phyloP scores from a whole-genome alignment of 805 yeast genomes.

The Pichia thaimueangensis region DNA sequence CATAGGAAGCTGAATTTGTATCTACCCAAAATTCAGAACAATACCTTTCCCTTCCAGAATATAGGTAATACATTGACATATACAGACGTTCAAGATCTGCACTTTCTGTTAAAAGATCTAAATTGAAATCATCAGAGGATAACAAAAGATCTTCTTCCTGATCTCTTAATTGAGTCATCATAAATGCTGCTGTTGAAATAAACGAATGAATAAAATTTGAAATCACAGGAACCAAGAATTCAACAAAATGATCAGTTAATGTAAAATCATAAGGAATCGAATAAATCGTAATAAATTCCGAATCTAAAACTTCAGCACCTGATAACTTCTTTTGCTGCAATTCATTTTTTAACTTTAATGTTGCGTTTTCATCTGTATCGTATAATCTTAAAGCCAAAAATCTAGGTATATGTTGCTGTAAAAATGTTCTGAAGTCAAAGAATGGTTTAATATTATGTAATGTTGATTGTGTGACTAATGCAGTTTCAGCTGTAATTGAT shows the following conservation, averaged over 20 bases:
- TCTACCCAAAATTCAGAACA: slow-evolving; percentile 65
- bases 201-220: slow-evolving; percentile 49
- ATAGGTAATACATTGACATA: slow-evolving; percentile 63
- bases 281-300: slow-evolving; percentile 24
- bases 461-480: slow-evolving; percentile 15
- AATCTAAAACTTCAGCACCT: slow-evolving; percentile 27
- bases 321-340: slow-evolving; percentile 23
- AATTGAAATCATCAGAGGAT: slow-evolving; percentile 46
- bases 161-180: slow-evolving; percentile 61
- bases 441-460: slow-evolving; percentile 27
- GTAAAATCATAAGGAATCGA: slow-evolving; percentile 18
- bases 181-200: slow-evolving; percentile 57
- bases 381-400: slow-evolving; percentile 45
- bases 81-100: slow-evolving; percentile 88
- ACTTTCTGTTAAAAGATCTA: slow-evolving; percentile 60
- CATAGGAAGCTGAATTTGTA: slow-evolving; percentile 57
- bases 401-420: slow-evolving; percentile 62
- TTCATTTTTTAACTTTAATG: slow-evolving; percentile 29
- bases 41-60: slow-evolving; percentile 52
- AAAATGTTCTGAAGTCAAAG: slow-evolving; percentile 58
- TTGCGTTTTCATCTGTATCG: slow-evolving; percentile 42
- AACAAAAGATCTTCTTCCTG: slow-evolving; percentile 67
- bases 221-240: slow-evolving; percentile 36
- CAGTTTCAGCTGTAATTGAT: slow-evolving; percentile 54
- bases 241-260: slow-evolving; percentile 25